Percentiles rank a stretch among this genome's conserved stretches.
These are phyloP conservation scores for Geranium incanum DNA, from an alignment of 441 rosid genomes.

Conservation along the genomic window DNA sequence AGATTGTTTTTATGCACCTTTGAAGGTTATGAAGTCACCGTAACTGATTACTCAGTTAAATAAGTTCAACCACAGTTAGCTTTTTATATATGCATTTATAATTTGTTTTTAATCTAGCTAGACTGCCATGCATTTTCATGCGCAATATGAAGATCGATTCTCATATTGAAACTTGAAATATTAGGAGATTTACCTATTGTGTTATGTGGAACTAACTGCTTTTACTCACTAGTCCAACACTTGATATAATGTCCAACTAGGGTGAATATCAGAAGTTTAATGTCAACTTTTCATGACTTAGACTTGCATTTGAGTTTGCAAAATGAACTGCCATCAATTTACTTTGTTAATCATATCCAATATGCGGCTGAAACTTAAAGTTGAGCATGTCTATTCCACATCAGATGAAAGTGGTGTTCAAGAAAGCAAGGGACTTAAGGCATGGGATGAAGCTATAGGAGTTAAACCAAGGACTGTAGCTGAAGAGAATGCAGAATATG, in stretches of 20 bases:
- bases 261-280: slow-evolving; percentile 8
- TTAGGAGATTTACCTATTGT: not conserved
- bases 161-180: not conserved
- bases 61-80: not conserved
- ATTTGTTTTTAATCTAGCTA: not conserved
- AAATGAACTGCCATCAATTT: not conserved
- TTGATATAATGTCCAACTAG: slow-evolving; percentile 36
- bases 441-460: slow-evolving; percentile 20
- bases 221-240: slow-evolving; percentile 12
- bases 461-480: slow-evolving; percentile 20
- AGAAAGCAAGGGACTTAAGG: slow-evolving; percentile 24
- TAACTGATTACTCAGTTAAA: not conserved
- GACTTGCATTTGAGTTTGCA: not conserved
- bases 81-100: not conserved
- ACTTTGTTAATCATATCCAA: not conserved
- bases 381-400: not conserved
- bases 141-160: not conserved
- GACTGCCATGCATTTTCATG: not conserved
- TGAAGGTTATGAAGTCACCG: not conserved
- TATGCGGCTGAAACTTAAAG: not conserved
- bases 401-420: slow-evolving; percentile 16
- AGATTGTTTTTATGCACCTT: not conserved
- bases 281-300: not conserved
- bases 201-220: not conserved
- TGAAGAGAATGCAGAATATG: slow-evolving; percentile 25